Evolutionary conservation across 108 stramenopile species (phyloP).

Genomic region (Cyclotella sp.): DNA sequence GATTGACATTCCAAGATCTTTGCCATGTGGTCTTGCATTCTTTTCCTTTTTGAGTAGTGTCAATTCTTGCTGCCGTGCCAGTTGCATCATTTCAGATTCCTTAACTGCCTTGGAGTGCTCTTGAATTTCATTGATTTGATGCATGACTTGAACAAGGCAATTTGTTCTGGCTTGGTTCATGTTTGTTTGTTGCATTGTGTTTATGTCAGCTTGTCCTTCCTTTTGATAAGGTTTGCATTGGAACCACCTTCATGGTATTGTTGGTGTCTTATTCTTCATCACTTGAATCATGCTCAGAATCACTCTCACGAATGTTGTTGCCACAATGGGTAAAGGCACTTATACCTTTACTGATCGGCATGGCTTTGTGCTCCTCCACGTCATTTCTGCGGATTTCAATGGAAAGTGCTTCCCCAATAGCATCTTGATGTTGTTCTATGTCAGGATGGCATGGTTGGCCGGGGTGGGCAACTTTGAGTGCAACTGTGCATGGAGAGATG

Average conservation of each 20-base stretch:
- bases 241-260: constrained; percentile 8
- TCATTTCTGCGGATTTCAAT: constrained; percentile 78
- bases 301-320: constrained; percentile 55
- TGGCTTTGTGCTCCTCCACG: constrained; percentile 58
- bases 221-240: constrained; percentile 43
- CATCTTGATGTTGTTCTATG: constrained; percentile 66
- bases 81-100: constrained; percentile 25
- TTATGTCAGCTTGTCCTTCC: constrained; percentile 75
- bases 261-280: constrained; percentile 58
- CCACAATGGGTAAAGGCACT: constrained; percentile 73
- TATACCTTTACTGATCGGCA: constrained; percentile 68
- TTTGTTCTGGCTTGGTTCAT: constrained; percentile 60
- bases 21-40: constrained; percentile 55
- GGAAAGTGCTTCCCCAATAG: constrained; percentile 69
- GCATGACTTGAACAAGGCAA: constrained; percentile 58
- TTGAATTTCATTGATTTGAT: constrained; percentile 58
- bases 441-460: constrained; percentile 90
- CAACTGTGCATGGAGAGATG: constrained; percentile 34
- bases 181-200: constrained; percentile 88
- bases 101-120: constrained; percentile 53
- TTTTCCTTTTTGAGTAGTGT: constrained; percentile 38
- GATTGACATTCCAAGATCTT: constrained; percentile 52
- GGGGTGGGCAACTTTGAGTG: constrained; percentile 72
- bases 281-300: constrained; percentile 58
- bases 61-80: constrained; percentile 36